Conservation (phyloP, 2,329 filamentous ascomycete species). For the Aspergillus sp. region DNA sequence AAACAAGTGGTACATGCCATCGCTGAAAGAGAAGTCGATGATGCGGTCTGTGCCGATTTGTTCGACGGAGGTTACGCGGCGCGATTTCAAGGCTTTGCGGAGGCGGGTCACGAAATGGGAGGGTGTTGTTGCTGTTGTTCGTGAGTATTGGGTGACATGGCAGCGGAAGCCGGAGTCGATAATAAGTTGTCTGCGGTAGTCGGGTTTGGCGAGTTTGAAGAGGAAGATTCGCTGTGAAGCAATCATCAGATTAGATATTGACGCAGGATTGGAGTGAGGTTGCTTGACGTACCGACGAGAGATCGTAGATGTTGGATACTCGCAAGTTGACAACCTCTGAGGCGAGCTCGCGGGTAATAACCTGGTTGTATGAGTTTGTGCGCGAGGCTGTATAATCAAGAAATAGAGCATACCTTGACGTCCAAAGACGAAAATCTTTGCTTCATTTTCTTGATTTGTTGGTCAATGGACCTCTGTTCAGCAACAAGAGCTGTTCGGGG, state of each 20-base stretch:
- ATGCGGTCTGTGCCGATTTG: slow-evolving; percentile 93
- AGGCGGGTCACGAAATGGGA: slow-evolving; percentile 79
- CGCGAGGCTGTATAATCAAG: not conserved
- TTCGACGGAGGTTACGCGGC: slow-evolving; percentile 69
- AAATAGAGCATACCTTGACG: slow-evolving; percentile 42
- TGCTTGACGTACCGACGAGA: slow-evolving; percentile 59
- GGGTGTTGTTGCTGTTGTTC: slow-evolving; percentile 75
- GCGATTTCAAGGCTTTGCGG: slow-evolving; percentile 80
- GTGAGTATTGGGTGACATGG: slow-evolving; percentile 84
- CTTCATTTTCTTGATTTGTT: slow-evolving; percentile 42
- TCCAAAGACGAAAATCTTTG: slow-evolving; percentile 54
- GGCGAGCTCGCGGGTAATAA: slow-evolving; percentile 90
- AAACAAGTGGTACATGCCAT: slow-evolving; percentile 80
- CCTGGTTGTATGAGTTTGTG: slow-evolving; percentile 45
- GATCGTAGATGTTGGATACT: slow-evolving; percentile 89
- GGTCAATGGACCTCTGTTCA: slow-evolving; percentile 6
- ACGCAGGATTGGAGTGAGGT: not conserved
- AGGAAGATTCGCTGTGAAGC: slow-evolving; percentile 69
- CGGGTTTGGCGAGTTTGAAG: slow-evolving; percentile 87
- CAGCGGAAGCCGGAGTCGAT: slow-evolving; percentile 95
- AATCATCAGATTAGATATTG: not conserved
- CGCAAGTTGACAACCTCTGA: slow-evolving; percentile 68
- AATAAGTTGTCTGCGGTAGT: slow-evolving; percentile 80
- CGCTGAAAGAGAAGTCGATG: slow-evolving; percentile 85
- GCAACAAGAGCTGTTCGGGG: slow-evolving; percentile 1